These are phyloP conservation scores for Lecanicillium sp. DNA, from an alignment of 2,329 filamentous ascomycete genomes.

Conservation along the genomic window DNA sequence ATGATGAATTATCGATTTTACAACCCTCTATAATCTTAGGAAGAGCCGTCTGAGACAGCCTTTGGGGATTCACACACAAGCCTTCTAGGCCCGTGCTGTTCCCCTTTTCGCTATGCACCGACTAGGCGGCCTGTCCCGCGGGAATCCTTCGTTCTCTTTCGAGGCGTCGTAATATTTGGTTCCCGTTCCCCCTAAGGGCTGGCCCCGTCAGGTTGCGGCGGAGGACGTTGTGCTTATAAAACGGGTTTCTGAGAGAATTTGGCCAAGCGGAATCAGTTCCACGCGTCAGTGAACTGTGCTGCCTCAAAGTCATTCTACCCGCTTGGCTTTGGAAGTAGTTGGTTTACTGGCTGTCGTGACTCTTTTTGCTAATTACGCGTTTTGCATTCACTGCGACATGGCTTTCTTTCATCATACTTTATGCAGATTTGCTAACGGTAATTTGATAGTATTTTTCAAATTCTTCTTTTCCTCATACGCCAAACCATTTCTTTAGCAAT, in stretches of 20 bases:
- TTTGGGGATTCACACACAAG: slow-evolving; percentile 14
- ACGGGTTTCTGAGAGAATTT: slow-evolving; percentile 34
- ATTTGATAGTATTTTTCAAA: not conserved
- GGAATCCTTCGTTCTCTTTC: not conserved
- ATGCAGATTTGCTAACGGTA: slow-evolving; percentile 2
- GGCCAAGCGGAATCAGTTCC: too few relatives aligned
- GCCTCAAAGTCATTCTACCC: too few relatives aligned
- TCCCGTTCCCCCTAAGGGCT: slow-evolving; percentile 10
- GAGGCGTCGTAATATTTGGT: slow-evolving; percentile 1
- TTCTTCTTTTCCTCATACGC: too few relatives aligned
- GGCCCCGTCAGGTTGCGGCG: slow-evolving; percentile 22
- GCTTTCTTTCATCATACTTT: slow-evolving; percentile 5
- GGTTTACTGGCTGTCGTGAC: too few relatives aligned
- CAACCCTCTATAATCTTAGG: slow-evolving; percentile 31
- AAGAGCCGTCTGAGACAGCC: slow-evolving; percentile 39
- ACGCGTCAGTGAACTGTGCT: too few relatives aligned
- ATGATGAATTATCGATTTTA: slow-evolving; percentile 31
- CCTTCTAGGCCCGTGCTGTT: too few relatives aligned
- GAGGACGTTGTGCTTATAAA: slow-evolving; percentile 36
- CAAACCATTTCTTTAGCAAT: too few relatives aligned
- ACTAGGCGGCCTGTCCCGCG: slow-evolving; percentile 9
- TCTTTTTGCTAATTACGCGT: too few relatives aligned
- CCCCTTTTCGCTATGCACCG: slow-evolving; percentile 3
- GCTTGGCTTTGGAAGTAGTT: too few relatives aligned
- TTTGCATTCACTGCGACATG: not conserved